Evolutionary conservation across 306 rosid species (phyloP).

Genomic region (Quercus wislizeni): DNA sequence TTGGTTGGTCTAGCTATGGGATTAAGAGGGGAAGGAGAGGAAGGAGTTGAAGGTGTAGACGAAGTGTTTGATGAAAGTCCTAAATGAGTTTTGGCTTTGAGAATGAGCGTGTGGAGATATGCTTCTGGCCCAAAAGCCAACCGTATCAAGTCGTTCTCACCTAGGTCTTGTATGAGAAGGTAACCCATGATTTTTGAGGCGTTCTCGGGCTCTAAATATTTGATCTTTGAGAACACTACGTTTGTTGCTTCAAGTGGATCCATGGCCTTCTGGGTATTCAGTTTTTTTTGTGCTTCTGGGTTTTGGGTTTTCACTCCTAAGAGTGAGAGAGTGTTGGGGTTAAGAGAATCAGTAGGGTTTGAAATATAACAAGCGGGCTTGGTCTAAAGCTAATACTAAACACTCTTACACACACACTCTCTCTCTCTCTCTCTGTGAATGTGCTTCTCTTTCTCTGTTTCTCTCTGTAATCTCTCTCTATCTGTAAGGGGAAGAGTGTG

Average conservation of each 20-base stretch:
- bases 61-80: constrained; percentile 34
- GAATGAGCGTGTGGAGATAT: constrained; percentile 48
- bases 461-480: constrained; percentile 23
- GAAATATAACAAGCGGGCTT: constrained; percentile 27
- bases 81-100: constrained; percentile 61
- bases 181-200: constrained; percentile 93
- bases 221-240: constrained; percentile 64
- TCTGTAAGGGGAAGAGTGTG: constrained; percentile 39
- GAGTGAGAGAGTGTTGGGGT: neutral
- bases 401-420: neutral
- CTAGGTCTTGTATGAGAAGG: constrained; percentile 64
- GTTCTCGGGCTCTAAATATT: constrained; percentile 70
- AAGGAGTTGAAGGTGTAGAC: constrained; percentile 39
- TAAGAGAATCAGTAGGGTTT: constrained; percentile 39
- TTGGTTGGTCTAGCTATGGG: constrained; percentile 61
- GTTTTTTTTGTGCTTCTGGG: too few species aligned
- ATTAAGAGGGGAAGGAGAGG: constrained; percentile 52
- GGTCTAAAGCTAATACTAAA: neutral
- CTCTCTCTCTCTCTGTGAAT: neutral
- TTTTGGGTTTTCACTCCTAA: neutral
- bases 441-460: neutral
- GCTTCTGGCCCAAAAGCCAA: constrained; percentile 70
- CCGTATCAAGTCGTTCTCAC: constrained; percentile 67
- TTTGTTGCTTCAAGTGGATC: constrained; percentile 79
- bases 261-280: constrained; percentile 28